Evolutionary conservation across 2,329 filamentous ascomycete species (phyloP), one percentile per base, ranked within the genome.

Genomic region (Apiospora hydei): DNA sequence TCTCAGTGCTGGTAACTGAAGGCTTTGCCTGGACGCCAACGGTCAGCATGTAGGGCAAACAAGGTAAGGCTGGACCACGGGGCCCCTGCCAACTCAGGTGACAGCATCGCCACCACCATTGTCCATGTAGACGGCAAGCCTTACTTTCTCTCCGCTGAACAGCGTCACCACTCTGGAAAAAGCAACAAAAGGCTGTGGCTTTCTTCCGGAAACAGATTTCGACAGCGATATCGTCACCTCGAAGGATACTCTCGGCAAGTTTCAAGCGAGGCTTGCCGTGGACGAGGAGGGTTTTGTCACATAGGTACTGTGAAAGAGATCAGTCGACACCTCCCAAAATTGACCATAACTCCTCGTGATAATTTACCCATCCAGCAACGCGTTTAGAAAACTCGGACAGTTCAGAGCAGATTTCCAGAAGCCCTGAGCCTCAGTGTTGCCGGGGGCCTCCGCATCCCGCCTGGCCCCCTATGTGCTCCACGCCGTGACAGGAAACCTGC

Each of bases 391-490:
- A 38, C 43, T 6, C 14, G 34, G 46, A 24, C 24, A 49, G 43
- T 68, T 43, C 26, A 38, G 53, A 4, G 16, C 14, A 38, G 16
- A 21, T 61, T 21, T 11, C 6, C 66, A 30, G 13, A 47, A 18
- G 66, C 41, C 24, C 13, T 46, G 43, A 10, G n/a, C 41, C 3
- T 30, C 24, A 8, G n/a, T 18, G 24, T 44, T 4, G 3, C 24
- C 21, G 6, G 43, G 1, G 66, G 41, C 66, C 41, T 30, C n/a
- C 41, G 14, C 66, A 34, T 73, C 10, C 30, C 69, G 4, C 8
- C 43, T 18, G 74, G 74, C 5, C 74, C 74, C 73, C 5, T 73
- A 75, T 46, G 64, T 74, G 6, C 21, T 76, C 11, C 70, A 75
- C 6, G 26, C 69, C 3, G 10, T 30, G 13, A 71, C 72, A 8